Percentiles rank a stretch among this genome's conserved stretches.
Evolutionary conservation across 345 rosid species (phyloP).

Genomic region (Moricandia moricandioides): DNA sequence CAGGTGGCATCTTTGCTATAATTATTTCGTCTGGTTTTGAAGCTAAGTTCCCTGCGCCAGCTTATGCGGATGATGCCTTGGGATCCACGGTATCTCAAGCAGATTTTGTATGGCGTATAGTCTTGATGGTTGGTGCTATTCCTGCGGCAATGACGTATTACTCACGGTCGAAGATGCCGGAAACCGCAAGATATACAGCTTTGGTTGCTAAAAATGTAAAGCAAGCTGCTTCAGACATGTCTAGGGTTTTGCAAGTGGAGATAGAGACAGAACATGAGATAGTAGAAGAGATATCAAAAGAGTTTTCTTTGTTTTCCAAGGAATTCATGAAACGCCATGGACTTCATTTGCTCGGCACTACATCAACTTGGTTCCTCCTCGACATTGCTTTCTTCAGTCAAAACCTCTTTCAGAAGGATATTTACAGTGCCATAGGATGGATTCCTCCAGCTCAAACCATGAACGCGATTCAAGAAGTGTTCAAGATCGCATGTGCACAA

Average conservation of each 20-base stretch:
- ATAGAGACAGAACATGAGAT: conserved; percentile 36
- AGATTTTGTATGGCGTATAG: conserved; percentile 40
- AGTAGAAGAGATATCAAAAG: too few relatives aligned
- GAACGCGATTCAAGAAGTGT: conserved; percentile 49
- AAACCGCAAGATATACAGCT: conserved; percentile 45
- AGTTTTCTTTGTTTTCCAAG: too few relatives aligned
- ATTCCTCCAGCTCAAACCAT: neutral
- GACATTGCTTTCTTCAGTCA: conserved; percentile 64
- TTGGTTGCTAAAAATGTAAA: conserved; percentile 36
- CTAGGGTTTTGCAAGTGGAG: conserved; percentile 38
- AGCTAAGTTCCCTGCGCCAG: conserved; percentile 26
- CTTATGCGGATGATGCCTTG: conserved; percentile 26
- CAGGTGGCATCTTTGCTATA: conserved; percentile 41
- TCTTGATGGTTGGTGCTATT: conserved; percentile 43
- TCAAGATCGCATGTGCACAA: conserved; percentile 47
- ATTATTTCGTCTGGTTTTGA: conserved; percentile 34
- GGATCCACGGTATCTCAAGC: conserved; percentile 40
- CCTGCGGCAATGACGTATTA: conserved; percentile 43
- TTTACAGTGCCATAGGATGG: conserved; percentile 37
- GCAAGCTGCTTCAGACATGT: conserved; percentile 39
- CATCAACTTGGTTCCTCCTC: conserved; percentile 59
- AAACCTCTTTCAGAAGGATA: conserved; percentile 61
- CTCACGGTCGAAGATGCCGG: conserved; percentile 45
- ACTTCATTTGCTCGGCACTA: conserved; percentile 55
- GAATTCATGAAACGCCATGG: conserved; percentile 68